Base-by-base conservation (phyloP, 495 filamentous ascomycete genomes). In the Jackrogersella multiformis region DNA sequence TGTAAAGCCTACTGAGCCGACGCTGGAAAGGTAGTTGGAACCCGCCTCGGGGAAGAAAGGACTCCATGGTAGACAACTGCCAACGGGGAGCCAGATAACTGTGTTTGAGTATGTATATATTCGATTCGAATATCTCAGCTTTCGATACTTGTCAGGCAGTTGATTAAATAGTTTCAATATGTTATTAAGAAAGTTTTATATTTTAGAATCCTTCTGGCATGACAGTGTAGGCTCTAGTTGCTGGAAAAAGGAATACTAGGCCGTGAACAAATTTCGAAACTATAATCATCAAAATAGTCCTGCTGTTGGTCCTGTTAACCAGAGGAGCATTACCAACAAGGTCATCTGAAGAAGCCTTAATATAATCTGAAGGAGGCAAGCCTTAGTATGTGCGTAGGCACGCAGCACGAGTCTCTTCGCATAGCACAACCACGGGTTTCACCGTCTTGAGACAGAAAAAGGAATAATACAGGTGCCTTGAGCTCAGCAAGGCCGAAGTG, bases 1-100 rank as follows among this genome's bases (percentile, higher is more conserved):
- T 90, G 77, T 96, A 97, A 69, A 96, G 86, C 77, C 94, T 89
- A 48, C 92, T 95, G 36, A 97, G 84, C 64, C 92, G 88, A 61
- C 89, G 86, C 75, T 87, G 86, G 63, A 88, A 79, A 52, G 85
- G 80, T 73, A 83, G 72, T 67, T 81, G 77, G 46, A 82, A 72
- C 71, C 76, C 75, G 54, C 78, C 77, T 68, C 75, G 72, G 30
- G 81, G 80, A 16, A 82, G 68, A 62, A 82, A 76, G 15, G 78
- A 77, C 38, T 84, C 82, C 84, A 86, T 85, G 62, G 45, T 66
- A 58, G 28, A 10, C 21, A 38, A 13, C 44, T 52, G 42, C 21
- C 23, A 24, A 23, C 7, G 30, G 55, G 18, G 18, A n/a, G n/a
- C 39, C 9, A n/a, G 12, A 13, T 32, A 23, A 20, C 4, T 41